Conservation (phyloP, 768 basidiomycete genomes). For the Lentinula sp. region DNA sequence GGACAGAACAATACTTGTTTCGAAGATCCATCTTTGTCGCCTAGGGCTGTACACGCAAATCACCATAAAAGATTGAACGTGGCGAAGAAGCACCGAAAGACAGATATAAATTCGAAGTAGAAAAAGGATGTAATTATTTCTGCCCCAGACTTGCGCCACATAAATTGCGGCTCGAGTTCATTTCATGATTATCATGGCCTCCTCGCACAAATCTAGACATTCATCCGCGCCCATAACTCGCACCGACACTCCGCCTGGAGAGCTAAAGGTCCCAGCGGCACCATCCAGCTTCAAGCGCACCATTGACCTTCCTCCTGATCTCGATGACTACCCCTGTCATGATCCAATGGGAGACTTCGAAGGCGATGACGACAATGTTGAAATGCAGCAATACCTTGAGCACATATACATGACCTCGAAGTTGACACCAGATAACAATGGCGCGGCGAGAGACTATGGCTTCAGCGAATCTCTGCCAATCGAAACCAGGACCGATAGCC, state of each 20-base stretch:
- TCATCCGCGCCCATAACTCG: neutral
- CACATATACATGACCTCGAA: neutral
- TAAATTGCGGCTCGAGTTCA: neutral
- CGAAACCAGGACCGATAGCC: neutral
- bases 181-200: neutral
- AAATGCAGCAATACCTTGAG: neutral
- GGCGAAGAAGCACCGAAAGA: neutral
- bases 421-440: no score
- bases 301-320: neutral
- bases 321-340: neutral
- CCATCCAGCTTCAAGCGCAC: conserved; percentile 1
- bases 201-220: neutral
- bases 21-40: neutral
- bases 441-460: neutral
- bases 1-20: neutral
- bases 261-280: neutral
- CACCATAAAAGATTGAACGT: neutral
- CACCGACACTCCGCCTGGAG: neutral
- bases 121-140: neutral
- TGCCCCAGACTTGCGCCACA: neutral
- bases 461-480: neutral
- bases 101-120: neutral
- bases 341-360: neutral
- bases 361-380: neutral
- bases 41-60: neutral